Percentiles rank a stretch among this genome's conserved stretches.
Conservation (phyloP, 805 yeast species). For the Teunomyces atbi region DNA sequence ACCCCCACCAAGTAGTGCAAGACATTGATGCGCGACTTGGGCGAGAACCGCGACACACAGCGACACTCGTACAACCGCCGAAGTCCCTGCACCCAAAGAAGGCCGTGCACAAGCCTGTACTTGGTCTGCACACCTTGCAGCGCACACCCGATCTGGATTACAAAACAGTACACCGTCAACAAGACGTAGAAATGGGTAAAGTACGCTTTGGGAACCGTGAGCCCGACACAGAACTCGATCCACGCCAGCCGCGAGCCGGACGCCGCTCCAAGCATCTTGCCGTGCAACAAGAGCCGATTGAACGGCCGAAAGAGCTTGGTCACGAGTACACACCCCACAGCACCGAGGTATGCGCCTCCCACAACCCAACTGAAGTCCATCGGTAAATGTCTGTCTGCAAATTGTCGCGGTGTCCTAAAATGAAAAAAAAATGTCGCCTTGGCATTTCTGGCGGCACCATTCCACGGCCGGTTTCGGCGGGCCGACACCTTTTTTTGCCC, state of each 20-base stretch:
- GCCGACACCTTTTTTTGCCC: background rate
- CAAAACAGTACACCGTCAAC: constrained; percentile 29
- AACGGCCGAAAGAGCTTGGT: constrained; percentile 16
- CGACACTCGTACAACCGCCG: constrained; percentile 58
- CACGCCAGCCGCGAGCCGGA: background rate
- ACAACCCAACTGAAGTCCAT: background rate
- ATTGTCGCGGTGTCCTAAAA: too few relatives aligned
- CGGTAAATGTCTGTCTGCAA: too few relatives aligned
- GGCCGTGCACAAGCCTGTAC: constrained; percentile 18
- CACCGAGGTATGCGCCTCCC: background rate
- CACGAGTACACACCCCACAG: constrained; percentile 9
- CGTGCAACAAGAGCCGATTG: constrained; percentile 20
- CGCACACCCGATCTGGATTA: constrained; percentile 9
- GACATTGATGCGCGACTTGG: constrained; percentile 55
- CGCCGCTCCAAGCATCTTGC: constrained; percentile 14
- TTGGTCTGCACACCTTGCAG: constrained; percentile 18
- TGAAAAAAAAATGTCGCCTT: too few relatives aligned
- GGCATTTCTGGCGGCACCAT: too few relatives aligned
- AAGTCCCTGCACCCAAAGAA: constrained; percentile 46
- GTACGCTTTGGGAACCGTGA: constrained; percentile 61
- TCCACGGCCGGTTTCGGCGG: background rate
- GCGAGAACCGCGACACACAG: constrained; percentile 46
- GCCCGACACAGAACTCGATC: constrained; percentile 5
- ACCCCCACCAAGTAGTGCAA: constrained; percentile 68
- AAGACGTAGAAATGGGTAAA: constrained; percentile 62